Conservation (phyloP, 768 basidiomycete species). For the Royoungia palumana region DNA sequence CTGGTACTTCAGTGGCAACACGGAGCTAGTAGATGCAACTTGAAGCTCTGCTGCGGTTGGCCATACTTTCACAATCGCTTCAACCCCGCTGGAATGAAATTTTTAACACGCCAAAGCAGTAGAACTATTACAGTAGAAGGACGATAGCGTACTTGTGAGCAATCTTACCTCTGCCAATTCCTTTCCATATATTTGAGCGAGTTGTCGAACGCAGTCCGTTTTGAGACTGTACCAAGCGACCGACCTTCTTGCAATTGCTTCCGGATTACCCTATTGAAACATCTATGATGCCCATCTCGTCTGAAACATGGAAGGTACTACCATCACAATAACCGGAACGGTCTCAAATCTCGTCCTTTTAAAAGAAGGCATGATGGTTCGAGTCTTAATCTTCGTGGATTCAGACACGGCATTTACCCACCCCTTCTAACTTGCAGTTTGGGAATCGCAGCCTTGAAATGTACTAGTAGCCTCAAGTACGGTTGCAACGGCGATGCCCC, state of each 20-base stretch:
- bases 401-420: no score
- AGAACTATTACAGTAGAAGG: neutral
- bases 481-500: no score
- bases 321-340: slow-evolving; percentile 23
- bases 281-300: slow-evolving; percentile 49
- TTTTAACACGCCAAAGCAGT: neutral
- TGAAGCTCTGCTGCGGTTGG: slow-evolving; percentile 50
- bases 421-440: no score
- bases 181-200: slow-evolving; percentile 30
- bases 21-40: slow-evolving; percentile 41
- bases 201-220: slow-evolving; percentile 15
- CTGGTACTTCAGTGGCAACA: slow-evolving; percentile 41
- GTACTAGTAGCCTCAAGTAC: no score
- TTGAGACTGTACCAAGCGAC: slow-evolving; percentile 4
- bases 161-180: slow-evolving; percentile 45
- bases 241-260: slow-evolving; percentile 37
- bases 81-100: slow-evolving; percentile 42
- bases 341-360: neutral
- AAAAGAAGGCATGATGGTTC: no score
- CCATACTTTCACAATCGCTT: slow-evolving; percentile 53
- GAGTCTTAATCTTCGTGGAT: no score
- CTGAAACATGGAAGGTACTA: slow-evolving; percentile 40
- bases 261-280: slow-evolving; percentile 39
- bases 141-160: slow-evolving; percentile 46
- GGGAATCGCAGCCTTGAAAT: no score